These are phyloP conservation scores for Annulohypoxylon nitens DNA, from an alignment of 495 filamentous ascomycete genomes.

Conservation along the genomic window DNA sequence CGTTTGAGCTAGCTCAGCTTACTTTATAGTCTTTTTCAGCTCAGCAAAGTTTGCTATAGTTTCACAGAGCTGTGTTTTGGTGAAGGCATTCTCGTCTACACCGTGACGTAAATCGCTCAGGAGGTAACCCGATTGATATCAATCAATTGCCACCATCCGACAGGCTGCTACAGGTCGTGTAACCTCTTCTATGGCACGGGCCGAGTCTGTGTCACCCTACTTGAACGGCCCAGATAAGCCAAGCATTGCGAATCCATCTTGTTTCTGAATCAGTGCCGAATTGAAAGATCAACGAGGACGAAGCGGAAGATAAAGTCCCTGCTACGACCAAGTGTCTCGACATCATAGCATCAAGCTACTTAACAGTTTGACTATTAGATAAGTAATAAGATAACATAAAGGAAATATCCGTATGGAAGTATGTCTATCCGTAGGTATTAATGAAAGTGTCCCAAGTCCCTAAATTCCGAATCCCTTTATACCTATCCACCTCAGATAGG, in stretches of 20 bases:
- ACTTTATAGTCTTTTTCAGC: background rate
- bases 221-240: background rate
- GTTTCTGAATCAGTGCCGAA: background rate
- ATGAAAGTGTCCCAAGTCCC: background rate
- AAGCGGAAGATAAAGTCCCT: background rate
- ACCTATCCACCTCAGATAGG: background rate
- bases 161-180: background rate
- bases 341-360: background rate
- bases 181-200: background rate
- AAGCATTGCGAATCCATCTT: background rate
- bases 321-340: background rate
- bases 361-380: background rate
- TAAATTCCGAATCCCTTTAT: background rate
- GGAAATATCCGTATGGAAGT: conserved; percentile 13
- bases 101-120: background rate
- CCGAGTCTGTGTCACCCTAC: background rate
- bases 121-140: background rate
- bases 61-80: background rate
- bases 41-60: background rate
- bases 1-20: background rate
- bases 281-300: background rate
- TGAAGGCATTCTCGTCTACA: background rate
- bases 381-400: conserved; percentile 12
- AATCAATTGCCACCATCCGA: background rate
- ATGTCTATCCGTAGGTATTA: conserved; percentile 7